Evolutionary conservation across 2,329 filamentous ascomycete species (phyloP).

Genomic region (Didymella segeticola): DNA sequence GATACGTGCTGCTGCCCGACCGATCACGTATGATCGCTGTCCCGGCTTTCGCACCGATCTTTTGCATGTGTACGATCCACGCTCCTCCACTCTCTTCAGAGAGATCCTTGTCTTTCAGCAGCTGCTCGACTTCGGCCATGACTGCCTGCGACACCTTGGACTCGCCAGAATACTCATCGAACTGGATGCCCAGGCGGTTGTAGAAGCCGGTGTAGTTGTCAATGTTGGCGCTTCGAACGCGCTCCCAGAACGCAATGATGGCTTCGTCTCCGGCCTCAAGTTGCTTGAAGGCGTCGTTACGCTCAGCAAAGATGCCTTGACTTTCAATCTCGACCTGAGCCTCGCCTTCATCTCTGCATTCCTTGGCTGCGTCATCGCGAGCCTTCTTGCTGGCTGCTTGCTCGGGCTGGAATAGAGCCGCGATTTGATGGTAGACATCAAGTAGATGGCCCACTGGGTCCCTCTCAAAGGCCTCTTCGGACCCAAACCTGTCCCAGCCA

Average conservation of each 20-base stretch:
- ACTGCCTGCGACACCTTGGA: constrained; percentile 72
- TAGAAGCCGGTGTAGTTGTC: constrained; percentile 72
- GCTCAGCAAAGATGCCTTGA: constrained; percentile 40
- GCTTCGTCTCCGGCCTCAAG: constrained; percentile 72
- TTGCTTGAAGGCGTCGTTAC: constrained; percentile 67
- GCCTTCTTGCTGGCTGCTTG: constrained; percentile 62
- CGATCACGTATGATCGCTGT: constrained; percentile 75
- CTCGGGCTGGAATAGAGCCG: constrained; percentile 64
- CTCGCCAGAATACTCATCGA: constrained; percentile 76
- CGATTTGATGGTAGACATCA: constrained; percentile 73
- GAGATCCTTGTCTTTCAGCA: constrained; percentile 69
- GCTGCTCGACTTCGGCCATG: constrained; percentile 69
- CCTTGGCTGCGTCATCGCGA: constrained; percentile 58
- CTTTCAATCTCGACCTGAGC: constrained; percentile 39
- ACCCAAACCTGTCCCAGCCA: constrained; percentile 70
- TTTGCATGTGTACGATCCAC: constrained; percentile 73
- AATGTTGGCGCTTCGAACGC: constrained; percentile 72
- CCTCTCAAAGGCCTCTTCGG: constrained; percentile 65
- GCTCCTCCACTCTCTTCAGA: constrained; percentile 75
- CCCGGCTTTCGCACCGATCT: constrained; percentile 73
- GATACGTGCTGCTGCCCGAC: constrained; percentile 77
- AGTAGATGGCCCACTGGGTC: constrained; percentile 76
- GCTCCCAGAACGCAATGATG: constrained; percentile 68
- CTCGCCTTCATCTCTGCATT: constrained; percentile 55
- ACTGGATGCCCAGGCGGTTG: constrained; percentile 72